Evolutionary conservation across 2,329 filamentous ascomycete genomes (phyloP), one percentile per base, ranked within the genome.

Genomic region (Trichoderma gracile): DNA sequence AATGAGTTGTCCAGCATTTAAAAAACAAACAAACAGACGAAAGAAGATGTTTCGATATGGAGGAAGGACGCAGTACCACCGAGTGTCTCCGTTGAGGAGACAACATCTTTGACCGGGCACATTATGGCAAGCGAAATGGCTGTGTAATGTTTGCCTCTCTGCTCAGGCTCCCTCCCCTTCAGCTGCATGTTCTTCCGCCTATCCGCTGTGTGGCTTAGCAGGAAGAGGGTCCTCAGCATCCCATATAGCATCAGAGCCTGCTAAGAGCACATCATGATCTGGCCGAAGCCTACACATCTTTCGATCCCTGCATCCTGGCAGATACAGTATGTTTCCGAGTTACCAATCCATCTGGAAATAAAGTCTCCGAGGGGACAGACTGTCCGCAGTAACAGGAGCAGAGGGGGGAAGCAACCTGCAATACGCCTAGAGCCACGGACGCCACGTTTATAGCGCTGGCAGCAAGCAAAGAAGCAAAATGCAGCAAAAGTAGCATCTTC

Each of bases 1-100:
- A 42, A 27, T 62, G 25, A n/a, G 58, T 45, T 62, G 58, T 43
- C 19, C 27, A 52, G 49, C 50, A 10, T 49, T 25, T 50, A 50
- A 14, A 27, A 30, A 50, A n/a, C 4, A 49, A 25, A 15, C 7
- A 27, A 30, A 17, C 25, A 14, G 15, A 12, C 25, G 9, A 30
- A 8, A 27, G 14, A 42, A 21, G 14, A 27, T 45, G 53, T n/a
- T 7, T 38, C 33, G 33, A 14, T 38, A 38, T 38, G 10, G 33
- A 14, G 33, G 10, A 2, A 14, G 9, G 33, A 38, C 33, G 33
- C 33, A 38, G 47, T 45, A 30, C 19, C 30, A 30, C 45, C 23
- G 19, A 21, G 45, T 15, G 15, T 30, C 55, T 57, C 54, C 54
- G 23, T 21, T 17, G 10, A 33, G 42, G 58, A 30, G 23, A 53